These are phyloP conservation scores for Glebionis coronaria DNA, from an alignment of 129 eudicot species.

Conservation along the genomic window DNA sequence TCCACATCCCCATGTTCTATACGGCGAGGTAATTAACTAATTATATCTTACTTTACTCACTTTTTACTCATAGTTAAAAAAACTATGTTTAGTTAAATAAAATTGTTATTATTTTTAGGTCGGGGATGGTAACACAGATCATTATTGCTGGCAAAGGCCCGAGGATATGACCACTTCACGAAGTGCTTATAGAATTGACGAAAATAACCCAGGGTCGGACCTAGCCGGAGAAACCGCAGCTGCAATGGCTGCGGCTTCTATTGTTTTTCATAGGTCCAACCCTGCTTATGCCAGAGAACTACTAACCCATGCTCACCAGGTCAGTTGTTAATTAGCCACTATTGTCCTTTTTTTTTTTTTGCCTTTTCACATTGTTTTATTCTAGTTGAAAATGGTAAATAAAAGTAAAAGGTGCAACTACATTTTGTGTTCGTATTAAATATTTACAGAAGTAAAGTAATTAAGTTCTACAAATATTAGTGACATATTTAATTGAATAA, in stretches of 20 bases:
- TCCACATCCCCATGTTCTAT: slow-evolving; percentile 79
- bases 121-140: slow-evolving; percentile 98
- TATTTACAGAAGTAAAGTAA: not conserved
- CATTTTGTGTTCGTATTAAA: not conserved
- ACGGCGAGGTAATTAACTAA: slow-evolving; percentile 98
- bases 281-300: slow-evolving; percentile 66
- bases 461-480: not conserved
- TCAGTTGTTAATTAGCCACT: slow-evolving; percentile 15
- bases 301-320: slow-evolving; percentile 87
- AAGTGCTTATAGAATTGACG: slow-evolving; percentile 78
- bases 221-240: slow-evolving; percentile 99
- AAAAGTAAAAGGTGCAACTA: slow-evolving; percentile 17
- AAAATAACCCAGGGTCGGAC: slow-evolving; percentile 87
- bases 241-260: slow-evolving; percentile 98
- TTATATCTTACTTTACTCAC: not conserved
- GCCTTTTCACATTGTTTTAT: not conserved
- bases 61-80: too few relatives aligned
- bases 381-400: slow-evolving; percentile 14
- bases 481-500: not conserved
- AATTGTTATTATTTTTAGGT: slow-evolving; percentile 42
- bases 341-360: not conserved
- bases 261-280: slow-evolving; percentile 69
- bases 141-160: slow-evolving; percentile 97
- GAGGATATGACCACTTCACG: slow-evolving; percentile 98
- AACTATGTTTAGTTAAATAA: not conserved